Base-by-base conservation (phyloP, 2,329 filamentous ascomycete species). In the Botrytis fragariae region DNA sequence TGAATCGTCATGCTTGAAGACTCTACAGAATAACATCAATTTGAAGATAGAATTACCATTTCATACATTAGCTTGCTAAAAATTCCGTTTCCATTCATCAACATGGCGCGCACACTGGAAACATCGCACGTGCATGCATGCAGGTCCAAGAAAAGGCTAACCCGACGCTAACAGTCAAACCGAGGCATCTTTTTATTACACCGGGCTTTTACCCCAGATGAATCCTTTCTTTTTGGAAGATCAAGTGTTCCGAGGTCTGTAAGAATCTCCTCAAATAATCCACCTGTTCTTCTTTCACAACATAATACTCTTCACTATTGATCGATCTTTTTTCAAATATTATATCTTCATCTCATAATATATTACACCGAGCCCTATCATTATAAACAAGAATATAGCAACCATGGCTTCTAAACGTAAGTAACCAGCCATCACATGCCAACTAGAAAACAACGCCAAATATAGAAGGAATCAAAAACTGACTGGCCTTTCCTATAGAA, bases 331-430 rank as follows among this genome's bases (percentile, higher is more conserved):
- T 70, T 48, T 68, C 18, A 73, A 71, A 63, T 57, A 63, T 62
- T 57, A 61, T 39, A 73, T 54, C 59, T 67, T 35, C 60, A n/a
- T 61, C n/a, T 59, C 44, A 37, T 29, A 68, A 14, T 60, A 48
- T 69, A 72, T 72, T 69, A 71, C 42, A 25, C 22, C 22, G 8
- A 60, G 59, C n/a, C 42, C 16, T 45, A 68, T 44, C 42, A 45
- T 60, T 29, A 44, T 25, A 45, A 29, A 74, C 70, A 70, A 73
- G 64, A 65, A 64, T 75, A 74, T 73, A 83, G 84, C 76, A 71
- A 65, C 18, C 77, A 95, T 95, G 92, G 91, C 92, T 77, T 94
- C 92, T 84, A 91, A 92, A 84, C 93, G 93, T 95, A 90, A 82
- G 92, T 78, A 74, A 16, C n/a, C 44, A 22, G 25, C 39, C n/a